Evolutionary conservation across 495 filamentous ascomycete genomes (phyloP).

Genomic region (Jackrogersella minutella): DNA sequence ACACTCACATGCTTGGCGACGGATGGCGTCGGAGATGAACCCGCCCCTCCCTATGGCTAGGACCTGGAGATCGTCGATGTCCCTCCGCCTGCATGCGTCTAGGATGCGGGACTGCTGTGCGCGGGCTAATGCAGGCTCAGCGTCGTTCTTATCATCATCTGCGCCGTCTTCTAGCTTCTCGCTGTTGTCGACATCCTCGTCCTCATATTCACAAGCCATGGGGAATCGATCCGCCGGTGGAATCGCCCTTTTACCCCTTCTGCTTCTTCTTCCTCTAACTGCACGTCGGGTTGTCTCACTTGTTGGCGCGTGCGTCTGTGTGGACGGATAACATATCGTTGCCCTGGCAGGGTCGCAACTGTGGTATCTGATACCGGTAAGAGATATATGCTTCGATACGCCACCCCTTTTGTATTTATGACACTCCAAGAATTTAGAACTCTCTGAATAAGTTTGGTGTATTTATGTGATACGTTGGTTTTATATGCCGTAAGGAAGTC

Average conservation of each 20-base stretch:
- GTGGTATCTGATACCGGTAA: conserved; percentile 29
- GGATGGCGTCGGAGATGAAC: conserved; percentile 79
- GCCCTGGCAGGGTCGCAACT: conserved; percentile 25
- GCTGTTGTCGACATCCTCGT: conserved; percentile 19
- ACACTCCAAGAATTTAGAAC: background rate
- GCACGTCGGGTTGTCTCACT: conserved; percentile 37
- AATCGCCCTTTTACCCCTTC: background rate
- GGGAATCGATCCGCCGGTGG: conserved; percentile 1
- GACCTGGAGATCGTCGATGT: conserved; percentile 67
- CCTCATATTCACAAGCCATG: conserved; percentile 27
- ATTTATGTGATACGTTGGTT: background rate
- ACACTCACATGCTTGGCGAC: conserved; percentile 83
- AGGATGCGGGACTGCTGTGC: conserved; percentile 61
- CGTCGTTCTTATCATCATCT: conserved; percentile 9
- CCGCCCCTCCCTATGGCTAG: conserved; percentile 79
- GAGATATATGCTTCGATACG: conserved; percentile 4
- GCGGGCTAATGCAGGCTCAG: conserved; percentile 12
- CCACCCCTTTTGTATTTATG: background rate
- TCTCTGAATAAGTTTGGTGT: background rate
- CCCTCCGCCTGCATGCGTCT: conserved; percentile 69
- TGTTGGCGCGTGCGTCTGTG: conserved; percentile 18
- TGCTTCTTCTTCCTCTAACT: background rate
- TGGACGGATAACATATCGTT: conserved; percentile 29
- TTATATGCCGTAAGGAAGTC: background rate
- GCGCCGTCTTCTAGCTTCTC: conserved; percentile 18